Base-by-base conservation (phyloP, 768 basidiomycete species). In the Coprinellus micaceus region DNA sequence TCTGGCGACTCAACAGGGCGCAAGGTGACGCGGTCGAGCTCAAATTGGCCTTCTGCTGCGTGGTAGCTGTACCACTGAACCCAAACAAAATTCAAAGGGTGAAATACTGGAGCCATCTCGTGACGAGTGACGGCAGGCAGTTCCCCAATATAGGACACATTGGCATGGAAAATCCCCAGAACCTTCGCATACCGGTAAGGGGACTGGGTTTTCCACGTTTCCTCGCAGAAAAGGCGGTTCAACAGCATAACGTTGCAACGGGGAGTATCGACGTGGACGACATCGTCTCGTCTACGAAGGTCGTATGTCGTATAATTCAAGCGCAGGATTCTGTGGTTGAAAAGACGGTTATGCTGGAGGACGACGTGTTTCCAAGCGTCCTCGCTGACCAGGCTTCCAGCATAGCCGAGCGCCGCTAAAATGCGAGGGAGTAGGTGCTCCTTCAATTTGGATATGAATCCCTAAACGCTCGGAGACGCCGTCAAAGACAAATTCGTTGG, bases 281-380 rank as follows among this genome's bases (percentile, higher is more conserved):
- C 22, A 29, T 52, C 50, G 15, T 30, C 21, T 7, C 19, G 12
- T 19, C 36, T 9, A 6, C 50, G 50, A 7, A 39, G 10, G 36
- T 52, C 50, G 28, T 52, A 52, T 1, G 54, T 56, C 10, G 58
- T 59, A 13, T 56, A 59, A 5, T 58, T 41, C n/a, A 54, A 10
- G 1, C 33, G 57, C 6, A 53, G n/a, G 2, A 44, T 54, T 12
- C 45, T 56, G 48, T 59, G 54, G 6, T 2, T 2, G 28, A 21
- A 59, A 0, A 59, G n/a, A 9, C 30, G 39, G 44, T 59, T 44
- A 15, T 21, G 19, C 4, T 45, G 12, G 13, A 55, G 17, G 7
- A 28, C 22, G 28, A 59, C 33, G 0, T 12, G 13, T 30, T 54
- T 28, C 15, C 37, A 5, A 7, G 43, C 43, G 3, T 19, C 26